These are phyloP conservation scores for Ceratocystiopsis minuta DNA, from an alignment of 2,329 filamentous ascomycete species.

Conservation along the genomic window DNA sequence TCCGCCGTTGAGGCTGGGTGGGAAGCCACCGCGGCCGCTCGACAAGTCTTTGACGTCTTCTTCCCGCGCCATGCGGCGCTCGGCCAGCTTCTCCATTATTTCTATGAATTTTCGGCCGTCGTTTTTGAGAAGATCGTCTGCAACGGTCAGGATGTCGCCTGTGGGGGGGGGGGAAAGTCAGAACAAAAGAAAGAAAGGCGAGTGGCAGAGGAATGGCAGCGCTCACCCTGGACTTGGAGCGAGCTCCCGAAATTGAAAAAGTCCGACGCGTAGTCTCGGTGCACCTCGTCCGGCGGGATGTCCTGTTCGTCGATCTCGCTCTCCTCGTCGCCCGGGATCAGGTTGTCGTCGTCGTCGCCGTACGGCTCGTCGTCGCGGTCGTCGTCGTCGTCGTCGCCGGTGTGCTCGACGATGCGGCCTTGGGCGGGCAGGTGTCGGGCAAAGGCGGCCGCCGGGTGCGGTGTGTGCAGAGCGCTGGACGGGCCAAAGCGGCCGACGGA, in stretches of 20 bases:
- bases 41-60: conserved; percentile 62
- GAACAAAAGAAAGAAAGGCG: neutral
- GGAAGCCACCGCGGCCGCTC: conserved; percentile 36
- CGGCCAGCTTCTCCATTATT: conserved; percentile 99
- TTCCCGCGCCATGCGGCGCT: conserved; percentile 91
- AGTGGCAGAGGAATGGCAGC: too few species aligned
- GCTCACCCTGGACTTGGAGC: conserved; percentile 80
- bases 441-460: conserved; percentile 39
- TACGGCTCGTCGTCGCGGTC: conserved; percentile 42
- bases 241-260: conserved; percentile 98
- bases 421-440: conserved; percentile 52
- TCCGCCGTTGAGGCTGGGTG: conserved; percentile 36
- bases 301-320: conserved; percentile 53
- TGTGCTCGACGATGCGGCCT: conserved; percentile 54
- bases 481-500: conserved; percentile 45
- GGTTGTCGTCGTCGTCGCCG: conserved; percentile 28
- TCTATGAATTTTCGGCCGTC: conserved; percentile 99
- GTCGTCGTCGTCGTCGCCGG: conserved; percentile 37
- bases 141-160: conserved; percentile 96
- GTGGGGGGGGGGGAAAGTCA: conserved; percentile 14
- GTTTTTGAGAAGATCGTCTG: conserved; percentile 95
- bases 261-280: conserved; percentile 54
- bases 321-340: conserved; percentile 34
- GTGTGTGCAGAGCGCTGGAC: conserved; percentile 35
- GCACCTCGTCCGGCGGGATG: conserved; percentile 35